Evolutionary conservation across 1,284 basidiomycete genomes (phyloP).

Genomic region (Neonothopanus nambi): DNA sequence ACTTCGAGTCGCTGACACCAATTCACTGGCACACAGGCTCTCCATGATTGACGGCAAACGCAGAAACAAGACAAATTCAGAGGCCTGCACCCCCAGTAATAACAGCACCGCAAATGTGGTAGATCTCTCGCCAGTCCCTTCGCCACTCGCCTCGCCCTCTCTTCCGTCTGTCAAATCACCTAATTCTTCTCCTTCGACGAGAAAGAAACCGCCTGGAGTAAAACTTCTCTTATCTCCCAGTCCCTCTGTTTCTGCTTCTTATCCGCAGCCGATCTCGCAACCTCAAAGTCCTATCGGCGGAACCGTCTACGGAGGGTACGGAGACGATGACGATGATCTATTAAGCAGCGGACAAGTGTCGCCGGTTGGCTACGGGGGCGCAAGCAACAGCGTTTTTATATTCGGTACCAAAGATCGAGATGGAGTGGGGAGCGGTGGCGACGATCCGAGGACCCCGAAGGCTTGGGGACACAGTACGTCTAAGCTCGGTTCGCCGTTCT

Average conservation of each 20-base stretch:
- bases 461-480: background rate
- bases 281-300: background rate
- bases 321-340: slow-evolving; percentile 55
- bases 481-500: slow-evolving; percentile 1
- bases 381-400: background rate
- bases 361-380: slow-evolving; percentile 37
- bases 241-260: slow-evolving; percentile 3
- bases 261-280: background rate
- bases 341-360: slow-evolving; percentile 75
- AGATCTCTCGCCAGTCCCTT: slow-evolving; percentile 9
- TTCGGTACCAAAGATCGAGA: too few relatives aligned
- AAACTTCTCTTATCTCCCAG: background rate
- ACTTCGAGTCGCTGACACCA: background rate
- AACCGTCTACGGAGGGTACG: background rate
- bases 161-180: background rate
- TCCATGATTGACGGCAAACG: slow-evolving; percentile 20
- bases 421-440: slow-evolving; percentile 19
- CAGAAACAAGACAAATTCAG: background rate
- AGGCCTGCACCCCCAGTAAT: background rate
- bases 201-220: background rate
- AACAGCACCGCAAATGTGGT: slow-evolving; percentile 2
- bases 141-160: slow-evolving; percentile 10
- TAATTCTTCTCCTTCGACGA: background rate
- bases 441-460: slow-evolving; percentile 38
- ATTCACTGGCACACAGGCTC: background rate